Evolutionary conservation across 345 rosid genomes (phyloP).

Genomic region (Hypericum androsaemum): DNA sequence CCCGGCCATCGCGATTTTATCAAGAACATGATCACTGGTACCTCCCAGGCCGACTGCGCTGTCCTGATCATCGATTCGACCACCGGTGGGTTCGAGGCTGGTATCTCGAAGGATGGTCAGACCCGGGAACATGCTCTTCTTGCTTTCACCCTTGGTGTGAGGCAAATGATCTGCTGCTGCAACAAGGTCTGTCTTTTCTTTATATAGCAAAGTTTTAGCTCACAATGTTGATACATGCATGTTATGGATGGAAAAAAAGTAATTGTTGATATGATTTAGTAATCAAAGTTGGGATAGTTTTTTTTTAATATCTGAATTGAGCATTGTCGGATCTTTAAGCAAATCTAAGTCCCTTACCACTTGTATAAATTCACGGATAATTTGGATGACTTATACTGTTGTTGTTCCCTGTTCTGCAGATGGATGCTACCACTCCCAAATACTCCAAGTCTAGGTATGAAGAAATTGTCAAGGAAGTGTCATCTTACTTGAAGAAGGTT

Average conservation of each 20-base stretch:
- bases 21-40: slow-evolving; percentile 6
- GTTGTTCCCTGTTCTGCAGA: background rate
- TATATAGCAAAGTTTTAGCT: too few relatives aligned
- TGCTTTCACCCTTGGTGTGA: slow-evolving; percentile 7
- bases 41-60: slow-evolving; percentile 5
- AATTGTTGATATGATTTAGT: too few relatives aligned
- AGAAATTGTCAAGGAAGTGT: slow-evolving; percentile 4
- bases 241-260: too few relatives aligned
- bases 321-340: too few relatives aligned
- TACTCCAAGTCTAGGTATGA: slow-evolving; percentile 2
- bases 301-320: too few relatives aligned
- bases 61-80: slow-evolving; percentile 3
- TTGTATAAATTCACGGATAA: too few relatives aligned
- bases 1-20: slow-evolving; percentile 6
- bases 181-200: background rate
- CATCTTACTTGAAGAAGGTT: slow-evolving; percentile 6
- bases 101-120: slow-evolving; percentile 5
- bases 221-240: too few relatives aligned
- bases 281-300: too few relatives aligned
- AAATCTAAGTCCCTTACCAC: too few relatives aligned
- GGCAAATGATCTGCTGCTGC: slow-evolving; percentile 3
- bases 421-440: slow-evolving; percentile 3
- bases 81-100: slow-evolving; percentile 6
- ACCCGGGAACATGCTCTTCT: slow-evolving; percentile 6
- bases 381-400: too few relatives aligned